Conservation (phyloP, 306 rosid species). For the Vigna reflexopilosa region DNA sequence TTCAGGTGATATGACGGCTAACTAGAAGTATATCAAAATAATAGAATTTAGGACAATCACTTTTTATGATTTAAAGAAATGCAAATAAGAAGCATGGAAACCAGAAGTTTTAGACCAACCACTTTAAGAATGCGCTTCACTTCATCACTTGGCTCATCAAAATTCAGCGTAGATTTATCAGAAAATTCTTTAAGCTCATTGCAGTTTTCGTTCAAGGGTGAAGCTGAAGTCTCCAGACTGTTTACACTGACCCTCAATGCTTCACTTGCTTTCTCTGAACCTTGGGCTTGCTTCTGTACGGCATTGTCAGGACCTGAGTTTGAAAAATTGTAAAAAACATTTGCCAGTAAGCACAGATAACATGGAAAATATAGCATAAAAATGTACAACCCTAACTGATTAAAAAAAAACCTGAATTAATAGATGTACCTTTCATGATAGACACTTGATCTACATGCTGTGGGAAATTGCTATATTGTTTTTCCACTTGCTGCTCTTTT, state of each 20-base stretch:
- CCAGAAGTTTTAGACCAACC: conserved; percentile 45
- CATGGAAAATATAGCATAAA: conserved; percentile 5
- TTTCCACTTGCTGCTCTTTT: too few species aligned
- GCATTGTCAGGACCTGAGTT: conserved; percentile 15
- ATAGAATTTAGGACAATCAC: neutral
- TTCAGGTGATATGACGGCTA: conserved; percentile 36
- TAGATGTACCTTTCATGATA: too few species aligned
- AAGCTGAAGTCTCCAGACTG: conserved; percentile 33
- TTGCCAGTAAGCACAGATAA: conserved; percentile 28
- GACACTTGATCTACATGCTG: too few species aligned
- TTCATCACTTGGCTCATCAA: conserved; percentile 41
- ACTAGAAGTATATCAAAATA: conserved; percentile 43
- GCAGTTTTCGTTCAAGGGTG: conserved; percentile 26
- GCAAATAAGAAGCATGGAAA: conserved; percentile 15
- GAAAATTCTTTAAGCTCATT: conserved; percentile 30
- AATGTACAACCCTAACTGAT: neutral
- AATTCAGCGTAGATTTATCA: conserved; percentile 3
- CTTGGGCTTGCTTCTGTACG: conserved; percentile 1
- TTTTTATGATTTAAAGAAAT: conserved; percentile 1
- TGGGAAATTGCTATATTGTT: too few species aligned
- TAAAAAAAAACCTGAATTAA: too few species aligned
- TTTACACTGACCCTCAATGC: conserved; percentile 19
- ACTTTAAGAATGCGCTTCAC: conserved; percentile 38
- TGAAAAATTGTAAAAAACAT: conserved; percentile 27
- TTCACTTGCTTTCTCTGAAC: conserved; percentile 9